Base-by-base conservation (phyloP, 2,329 filamentous ascomycete genomes). In the Pyricularia sp. region DNA sequence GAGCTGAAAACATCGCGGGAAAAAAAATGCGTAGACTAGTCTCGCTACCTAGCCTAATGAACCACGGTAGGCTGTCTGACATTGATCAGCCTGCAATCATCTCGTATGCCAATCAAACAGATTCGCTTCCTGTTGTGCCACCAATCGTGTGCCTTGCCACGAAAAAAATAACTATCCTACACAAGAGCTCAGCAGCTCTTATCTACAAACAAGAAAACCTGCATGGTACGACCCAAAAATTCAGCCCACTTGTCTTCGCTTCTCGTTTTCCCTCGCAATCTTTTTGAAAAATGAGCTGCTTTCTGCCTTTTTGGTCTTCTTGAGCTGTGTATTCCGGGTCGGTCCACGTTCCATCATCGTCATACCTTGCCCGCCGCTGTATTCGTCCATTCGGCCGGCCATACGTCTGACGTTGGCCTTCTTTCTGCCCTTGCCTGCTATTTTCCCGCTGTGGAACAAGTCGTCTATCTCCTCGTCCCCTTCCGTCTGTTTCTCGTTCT, bases 291-390 rank as follows among this genome's bases (percentile, higher is more conserved):
- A 83, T 1, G 81, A 77, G 69, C 76, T 80, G 65, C 81, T 82
- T 66, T 81, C 78, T 7, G 74, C 76, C 64, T 77, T 77, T 70
- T 85, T 84, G 73, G 85, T 83, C 77, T 86, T 87, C 68, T 57
- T 63, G 44, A 63, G 44, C 62, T 82, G 78, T 75, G 85, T 86
- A 71, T 88, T 89, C 69, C 82, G 79, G 70, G 81, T 86, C 78
- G 85, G 87, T 74, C 89, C 90, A 74, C 88, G 86, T 73, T 92
- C 89, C 64, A 90, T 84, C 73, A 91, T 96, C 16, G 92, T 91
- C 93, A 97, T 96, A 72, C 93, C 89, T 72, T 94, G 89, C 0
- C 92, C 93, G 65, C 93, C 93, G 66, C 89, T 90, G 66, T 96
- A 81, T 68, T 93, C 91, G 61, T 87, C 88, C 65, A 97, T 79